These are phyloP conservation scores for Dactylellina leptospora DNA, from an alignment of 2,329 filamentous ascomycete species.

Conservation along the genomic window DNA sequence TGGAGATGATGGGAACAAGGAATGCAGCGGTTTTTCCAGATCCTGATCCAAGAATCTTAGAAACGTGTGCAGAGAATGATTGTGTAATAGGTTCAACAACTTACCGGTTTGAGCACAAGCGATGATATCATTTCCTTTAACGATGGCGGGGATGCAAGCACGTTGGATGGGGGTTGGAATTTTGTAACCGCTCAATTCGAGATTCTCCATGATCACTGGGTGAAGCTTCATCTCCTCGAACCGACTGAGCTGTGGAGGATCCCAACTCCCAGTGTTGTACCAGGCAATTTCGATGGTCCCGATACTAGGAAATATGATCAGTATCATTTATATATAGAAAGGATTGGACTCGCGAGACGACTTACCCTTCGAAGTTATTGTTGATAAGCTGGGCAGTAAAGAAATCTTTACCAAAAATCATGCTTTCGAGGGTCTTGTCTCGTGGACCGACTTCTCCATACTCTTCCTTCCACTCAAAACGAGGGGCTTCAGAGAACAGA, in stretches of 20 bases:
- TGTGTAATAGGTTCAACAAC: conserved; percentile 56
- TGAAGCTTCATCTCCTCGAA: conserved; percentile 86
- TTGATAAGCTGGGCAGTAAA: conserved; percentile 11
- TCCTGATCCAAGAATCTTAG: conserved; percentile 66
- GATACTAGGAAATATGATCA: conserved; percentile 62
- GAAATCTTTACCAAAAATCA: conserved; percentile 73
- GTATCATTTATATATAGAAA: no score
- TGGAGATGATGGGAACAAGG: conserved; percentile 85
- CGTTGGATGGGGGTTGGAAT: conserved; percentile 85
- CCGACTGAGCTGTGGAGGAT: conserved; percentile 61
- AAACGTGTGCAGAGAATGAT: conserved; percentile 1
- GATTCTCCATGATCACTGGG: conserved; percentile 80
- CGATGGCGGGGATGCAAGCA: conserved; percentile 81
- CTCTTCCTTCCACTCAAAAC: conserved; percentile 87
- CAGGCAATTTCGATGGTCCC: conserved; percentile 67
- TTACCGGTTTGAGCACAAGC: conserved; percentile 91
- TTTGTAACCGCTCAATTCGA: conserved; percentile 72
- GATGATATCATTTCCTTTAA: conserved; percentile 80
- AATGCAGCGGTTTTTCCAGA: conserved; percentile 97
- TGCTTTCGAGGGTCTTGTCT: conserved; percentile 73
- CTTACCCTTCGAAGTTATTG: conserved; percentile 33
- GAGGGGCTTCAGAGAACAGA: conserved; percentile 60
- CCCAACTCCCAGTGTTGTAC: conserved; percentile 67
- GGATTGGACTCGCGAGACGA: conserved; percentile 54
- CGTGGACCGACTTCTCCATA: conserved; percentile 83